These are phyloP conservation scores for Barnettozyma sucrosica DNA, from an alignment of 805 yeast species.

Conservation along the genomic window DNA sequence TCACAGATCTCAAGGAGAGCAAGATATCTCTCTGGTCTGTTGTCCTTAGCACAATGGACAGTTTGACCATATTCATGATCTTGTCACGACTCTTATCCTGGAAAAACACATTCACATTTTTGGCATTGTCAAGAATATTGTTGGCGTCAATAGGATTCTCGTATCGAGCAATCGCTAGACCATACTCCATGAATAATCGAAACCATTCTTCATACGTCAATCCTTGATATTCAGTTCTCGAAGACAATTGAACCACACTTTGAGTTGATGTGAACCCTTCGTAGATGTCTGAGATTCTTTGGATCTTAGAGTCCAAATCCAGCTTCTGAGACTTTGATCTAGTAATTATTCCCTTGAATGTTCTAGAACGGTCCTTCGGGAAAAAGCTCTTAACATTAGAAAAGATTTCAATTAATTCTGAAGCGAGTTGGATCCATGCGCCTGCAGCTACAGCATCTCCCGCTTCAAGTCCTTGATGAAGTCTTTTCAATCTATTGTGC, in stretches of 20 bases:
- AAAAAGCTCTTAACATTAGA: constrained; percentile 73
- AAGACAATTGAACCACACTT: constrained; percentile 39
- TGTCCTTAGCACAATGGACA: constrained; percentile 49
- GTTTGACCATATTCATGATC: constrained; percentile 55
- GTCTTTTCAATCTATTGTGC: constrained; percentile 47
- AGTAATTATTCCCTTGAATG: constrained; percentile 60
- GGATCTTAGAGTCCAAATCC: constrained; percentile 67
- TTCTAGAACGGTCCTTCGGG: constrained; percentile 65
- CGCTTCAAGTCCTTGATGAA: constrained; percentile 40
- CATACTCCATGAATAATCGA: constrained; percentile 71
- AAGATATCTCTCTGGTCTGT: constrained; percentile 51
- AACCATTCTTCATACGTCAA: constrained; percentile 79
- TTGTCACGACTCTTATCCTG: constrained; percentile 57
- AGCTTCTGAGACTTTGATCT: constrained; percentile 56
- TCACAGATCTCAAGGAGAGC: constrained; percentile 53
- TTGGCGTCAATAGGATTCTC: constrained; percentile 59
- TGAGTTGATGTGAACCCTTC: constrained; percentile 44
- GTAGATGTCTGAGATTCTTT: constrained; percentile 58
- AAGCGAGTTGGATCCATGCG: constrained; percentile 80
- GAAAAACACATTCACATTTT: constrained; percentile 70
- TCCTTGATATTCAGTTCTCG: constrained; percentile 65
- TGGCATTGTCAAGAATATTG: constrained; percentile 67
- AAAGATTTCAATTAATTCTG: constrained; percentile 79
- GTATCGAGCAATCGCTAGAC: constrained; percentile 58
- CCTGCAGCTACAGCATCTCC: constrained; percentile 57